phyloP scores from a whole-genome alignment of 2,329 filamentous ascomycete genomes.

The Colletotrichum endophyticum region DNA sequence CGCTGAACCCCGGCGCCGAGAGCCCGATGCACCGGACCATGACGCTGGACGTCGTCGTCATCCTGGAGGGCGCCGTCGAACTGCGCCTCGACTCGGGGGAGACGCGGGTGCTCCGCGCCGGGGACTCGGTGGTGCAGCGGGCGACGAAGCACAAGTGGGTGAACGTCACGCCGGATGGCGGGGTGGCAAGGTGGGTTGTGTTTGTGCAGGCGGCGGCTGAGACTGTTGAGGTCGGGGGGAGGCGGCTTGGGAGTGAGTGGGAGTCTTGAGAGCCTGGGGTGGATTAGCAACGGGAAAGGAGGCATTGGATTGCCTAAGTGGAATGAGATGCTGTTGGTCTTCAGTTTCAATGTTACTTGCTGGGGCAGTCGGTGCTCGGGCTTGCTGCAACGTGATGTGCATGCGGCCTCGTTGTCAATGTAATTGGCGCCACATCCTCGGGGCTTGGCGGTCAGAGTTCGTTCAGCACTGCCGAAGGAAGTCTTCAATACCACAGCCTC shows the following conservation, averaged over 20 bases:
- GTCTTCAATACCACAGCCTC: not conserved
- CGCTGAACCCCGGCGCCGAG: not conserved
- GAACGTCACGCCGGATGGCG: conserved; percentile 34
- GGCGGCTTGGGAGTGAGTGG: not conserved
- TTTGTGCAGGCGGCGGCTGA: not conserved
- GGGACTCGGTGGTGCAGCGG: conserved; percentile 60
- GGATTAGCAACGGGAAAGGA: not conserved
- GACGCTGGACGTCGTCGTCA: conserved; percentile 58
- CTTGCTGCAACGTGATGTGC: not conserved
- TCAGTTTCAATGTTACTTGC: not conserved
- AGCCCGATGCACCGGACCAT: conserved; percentile 55
- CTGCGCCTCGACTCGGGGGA: conserved; percentile 57
- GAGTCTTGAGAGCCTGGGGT: not conserved
- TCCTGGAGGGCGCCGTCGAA: conserved; percentile 58
- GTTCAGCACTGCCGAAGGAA: not conserved
- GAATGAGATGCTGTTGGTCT: too few relatives aligned
- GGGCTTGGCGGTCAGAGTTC: not conserved
- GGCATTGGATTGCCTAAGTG: too few relatives aligned
- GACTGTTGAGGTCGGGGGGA: not conserved
- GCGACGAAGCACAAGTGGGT: conserved; percentile 59
- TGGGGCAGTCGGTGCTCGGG: too few relatives aligned
- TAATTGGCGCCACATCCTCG: not conserved
- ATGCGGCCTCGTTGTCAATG: not conserved
- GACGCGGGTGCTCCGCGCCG: conserved; percentile 45
- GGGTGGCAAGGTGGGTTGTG: not conserved